Base-by-base conservation (phyloP, 176 grass and related monocot genomes). In the Oryza coarctata region DNA sequence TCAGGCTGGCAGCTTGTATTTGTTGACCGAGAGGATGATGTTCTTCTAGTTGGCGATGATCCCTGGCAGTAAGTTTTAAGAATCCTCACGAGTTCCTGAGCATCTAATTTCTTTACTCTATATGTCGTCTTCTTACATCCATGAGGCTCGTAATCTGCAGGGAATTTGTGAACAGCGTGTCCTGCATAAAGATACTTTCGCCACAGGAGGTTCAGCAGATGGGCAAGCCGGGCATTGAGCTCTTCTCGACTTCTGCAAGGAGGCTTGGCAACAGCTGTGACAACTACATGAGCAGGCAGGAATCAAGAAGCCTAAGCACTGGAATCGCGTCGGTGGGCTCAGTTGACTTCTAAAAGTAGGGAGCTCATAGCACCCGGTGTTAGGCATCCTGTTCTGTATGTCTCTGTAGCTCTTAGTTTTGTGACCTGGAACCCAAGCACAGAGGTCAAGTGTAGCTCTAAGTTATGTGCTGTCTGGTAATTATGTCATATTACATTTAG, bases 1-100 rank as follows among this genome's bases (percentile, higher is more conserved):
- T 98, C 95, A 98, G 95, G 95, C 95, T 98, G 95, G 95, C 95
- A 98, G 95, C 95, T 98, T 98, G 95, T 93, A 93, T 98, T 94
- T 85, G 86, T 98, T 78, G 95, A 98, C 72, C 71, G 82, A 64
- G 95, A 98, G 86, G 85, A 88, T 40, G 95, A 98, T 73, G 76
- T 93, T 80, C 95, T 98, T 89, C 92, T 98, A 74, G 90, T 98
- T 47, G 95, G 95, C 6, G 95, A 98, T 85, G 95, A 93, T 58
- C 95, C 95, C 0, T 98, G 95, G 95, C 95, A 93, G 95, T 98
- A 91, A 93, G 86, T 88, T 80, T 43, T 52, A 73, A 32, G 30
- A 23, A 39, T 33, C 57, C 5, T 78, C 33, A 67, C 11, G 52
- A 44, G 12, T 70, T 84, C 66, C 28, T 60, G 35, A 38, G 18